Evolutionary conservation across 1,284 basidiomycete species (phyloP), one percentile per base, ranked within the genome.

Genomic region (Phellopilus nigrolimitatus): DNA sequence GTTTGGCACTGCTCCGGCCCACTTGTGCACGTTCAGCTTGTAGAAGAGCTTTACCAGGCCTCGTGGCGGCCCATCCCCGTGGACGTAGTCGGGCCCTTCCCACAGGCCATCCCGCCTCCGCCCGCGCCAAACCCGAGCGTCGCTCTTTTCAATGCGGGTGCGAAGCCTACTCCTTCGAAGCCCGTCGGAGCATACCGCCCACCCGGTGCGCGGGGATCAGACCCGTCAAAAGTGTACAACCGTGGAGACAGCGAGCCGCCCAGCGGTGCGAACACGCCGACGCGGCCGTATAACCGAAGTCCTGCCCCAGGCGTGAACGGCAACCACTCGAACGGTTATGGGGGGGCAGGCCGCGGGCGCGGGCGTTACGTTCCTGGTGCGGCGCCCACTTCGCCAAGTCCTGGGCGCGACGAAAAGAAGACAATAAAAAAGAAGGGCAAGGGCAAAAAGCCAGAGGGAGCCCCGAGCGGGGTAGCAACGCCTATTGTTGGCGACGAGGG

Each of bases 1-100:
- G 78, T 99, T 55, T 98, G 90, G 89, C 94, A 97, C 68, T 94
- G 90, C 67, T 81, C 84, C 0, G 95, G 95, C 7, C 75, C 84
- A 4, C 79, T 99, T 19, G 67, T 97, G 28, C 91, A 95, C 57
- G 70, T 87, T 7, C 86, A 94, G 61, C 63, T 72, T 48, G 70
- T 82, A 47, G 89, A 95, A 13, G 91, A 95, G 64, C 75, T 94
- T n/a, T 95, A 95, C 67, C 90, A 93, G 66, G 77, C 82, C 1
- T 75, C 80, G 0, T 98, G 94, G 92, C 73, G 89, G 37, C 94
- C 95, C 1, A 76, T 74, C 1, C 77, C 78, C 34, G 70, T 87
- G 6, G 82, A 86, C 24, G 72, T 74, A 13, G 76, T 80, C 15
- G 77, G 84, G 0, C 68, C 81, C 0, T 97, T 98, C 76, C 87